A percentile compares a stretch with the other conserved stretches of the same genome.
These are phyloP conservation scores for Ustilago lituana DNA, from an alignment of 1,284 basidiomycete genomes.

Conservation along the genomic window DNA sequence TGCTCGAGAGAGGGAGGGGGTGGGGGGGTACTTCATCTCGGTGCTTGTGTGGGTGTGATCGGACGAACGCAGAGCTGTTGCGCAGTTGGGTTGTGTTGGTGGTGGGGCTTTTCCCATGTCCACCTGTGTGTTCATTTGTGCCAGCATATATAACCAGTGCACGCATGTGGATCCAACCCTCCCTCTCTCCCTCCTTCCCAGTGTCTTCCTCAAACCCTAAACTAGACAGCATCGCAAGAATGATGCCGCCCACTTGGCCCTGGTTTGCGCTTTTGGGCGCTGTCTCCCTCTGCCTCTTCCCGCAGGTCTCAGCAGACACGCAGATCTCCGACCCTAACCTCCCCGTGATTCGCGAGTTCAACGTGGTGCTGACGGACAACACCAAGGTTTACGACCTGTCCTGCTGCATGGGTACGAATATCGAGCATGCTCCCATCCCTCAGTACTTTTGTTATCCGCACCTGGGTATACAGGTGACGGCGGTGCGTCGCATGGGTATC, in stretches of 20 bases:
- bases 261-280: slow-evolving; percentile 25
- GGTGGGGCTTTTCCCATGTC: too few species aligned
- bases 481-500: slow-evolving; percentile 20
- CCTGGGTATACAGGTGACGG: too few species aligned
- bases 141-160: neutral
- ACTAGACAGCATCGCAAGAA: neutral
- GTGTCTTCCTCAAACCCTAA: neutral
- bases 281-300: slow-evolving; percentile 8
- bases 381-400: slow-evolving; percentile 26
- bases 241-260: slow-evolving; percentile 11
- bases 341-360: slow-evolving; percentile 18
- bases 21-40: slow-evolving; percentile 1
- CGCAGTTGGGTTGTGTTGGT: too few species aligned
- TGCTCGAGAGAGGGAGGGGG: too few species aligned
- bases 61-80: too few species aligned
- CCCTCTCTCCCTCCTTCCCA: neutral
- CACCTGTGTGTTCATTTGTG: too few species aligned
- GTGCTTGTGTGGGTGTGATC: slow-evolving; percentile 1
- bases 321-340: slow-evolving; percentile 30
- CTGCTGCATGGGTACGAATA: slow-evolving; percentile 25
- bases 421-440: neutral
- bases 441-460: too few species aligned
- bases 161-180: neutral
- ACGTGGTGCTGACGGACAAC: slow-evolving; percentile 40
- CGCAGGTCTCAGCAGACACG: slow-evolving; percentile 1